Evolutionary conservation across 441 rosid species (phyloP).

Genomic region (Adansonia grandidieri): DNA sequence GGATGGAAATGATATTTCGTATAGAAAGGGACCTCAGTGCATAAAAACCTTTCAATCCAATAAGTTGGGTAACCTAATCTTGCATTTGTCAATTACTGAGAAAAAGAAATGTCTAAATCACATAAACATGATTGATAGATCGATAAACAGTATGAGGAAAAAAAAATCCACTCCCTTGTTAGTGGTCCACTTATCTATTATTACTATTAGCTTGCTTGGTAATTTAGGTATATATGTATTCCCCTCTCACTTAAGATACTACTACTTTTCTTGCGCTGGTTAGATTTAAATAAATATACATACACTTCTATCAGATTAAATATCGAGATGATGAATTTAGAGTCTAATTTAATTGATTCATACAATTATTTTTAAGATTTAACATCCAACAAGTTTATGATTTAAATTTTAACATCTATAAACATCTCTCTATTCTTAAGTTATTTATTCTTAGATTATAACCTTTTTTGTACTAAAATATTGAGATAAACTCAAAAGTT

Average conservation of each 20-base stretch:
- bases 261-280: not conserved
- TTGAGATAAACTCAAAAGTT: too few relatives aligned
- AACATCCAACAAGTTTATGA: too few relatives aligned
- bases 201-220: not conserved
- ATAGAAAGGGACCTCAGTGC: not conserved
- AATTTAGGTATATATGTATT: not conserved
- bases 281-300: too few relatives aligned
- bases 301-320: too few relatives aligned
- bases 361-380: too few relatives aligned
- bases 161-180: not conserved
- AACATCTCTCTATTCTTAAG: too few relatives aligned
- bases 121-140: too few relatives aligned
- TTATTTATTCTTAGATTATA: too few relatives aligned
- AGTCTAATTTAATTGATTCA: too few relatives aligned
- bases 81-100: slow-evolving; percentile 7
- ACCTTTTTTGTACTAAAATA: too few relatives aligned
- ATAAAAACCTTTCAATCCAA: slow-evolving; percentile 1
- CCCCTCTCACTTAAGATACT: not conserved
- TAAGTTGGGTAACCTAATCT: slow-evolving; percentile 1
- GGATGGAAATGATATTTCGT: not conserved
- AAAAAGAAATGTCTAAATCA: not conserved
- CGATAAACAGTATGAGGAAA: not conserved
- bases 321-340: too few relatives aligned
- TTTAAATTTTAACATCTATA: too few relatives aligned
- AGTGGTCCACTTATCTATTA: slow-evolving; percentile 8